Percentiles rank a stretch among this genome's conserved stretches.
Conservation (phyloP, 2,329 filamentous ascomycete species). For the Thielaviopsis punctulata region DNA sequence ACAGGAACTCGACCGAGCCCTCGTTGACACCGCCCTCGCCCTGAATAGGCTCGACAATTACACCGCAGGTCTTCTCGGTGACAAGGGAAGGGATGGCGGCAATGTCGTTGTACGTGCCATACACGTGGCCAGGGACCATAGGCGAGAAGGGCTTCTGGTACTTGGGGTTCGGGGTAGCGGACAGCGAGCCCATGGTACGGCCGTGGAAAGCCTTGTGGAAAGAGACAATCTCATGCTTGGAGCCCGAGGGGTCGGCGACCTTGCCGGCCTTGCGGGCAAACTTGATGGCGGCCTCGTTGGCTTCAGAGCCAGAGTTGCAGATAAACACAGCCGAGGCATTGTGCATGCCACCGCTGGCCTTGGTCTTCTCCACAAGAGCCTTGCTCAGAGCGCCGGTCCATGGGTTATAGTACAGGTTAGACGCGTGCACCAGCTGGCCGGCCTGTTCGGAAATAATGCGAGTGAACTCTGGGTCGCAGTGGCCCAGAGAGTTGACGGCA, state of each 20-base stretch:
- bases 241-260: conserved; percentile 48
- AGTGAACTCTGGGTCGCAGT: conserved; percentile 67
- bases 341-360: conserved; percentile 65
- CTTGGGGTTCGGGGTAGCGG: conserved; percentile 94
- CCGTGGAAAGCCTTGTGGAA: conserved; percentile 92
- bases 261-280: conserved; percentile 88
- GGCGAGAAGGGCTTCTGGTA: conserved; percentile 91
- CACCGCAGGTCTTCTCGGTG: conserved; percentile 74
- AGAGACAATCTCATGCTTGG: conserved; percentile 72
- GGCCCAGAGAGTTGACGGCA: conserved; percentile 82
- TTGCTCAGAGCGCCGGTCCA: conserved; percentile 86
- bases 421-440: conserved; percentile 71
- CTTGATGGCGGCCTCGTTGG: conserved; percentile 95
- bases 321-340: conserved; percentile 69
- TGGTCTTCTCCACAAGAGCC: conserved; percentile 65
- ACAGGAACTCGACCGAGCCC: conserved; percentile 66
- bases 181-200: conserved; percentile 84
- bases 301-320: conserved; percentile 91
- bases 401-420: conserved; percentile 92
- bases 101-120: conserved; percentile 74
- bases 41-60: conserved; percentile 94
- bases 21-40: conserved; percentile 87
- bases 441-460: conserved; percentile 64
- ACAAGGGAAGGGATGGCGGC: conserved; percentile 54
- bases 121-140: conserved; percentile 85